Conservation (phyloP, 2,329 filamentous ascomycete genomes). For the Neofusicoccum umdonicola region DNA sequence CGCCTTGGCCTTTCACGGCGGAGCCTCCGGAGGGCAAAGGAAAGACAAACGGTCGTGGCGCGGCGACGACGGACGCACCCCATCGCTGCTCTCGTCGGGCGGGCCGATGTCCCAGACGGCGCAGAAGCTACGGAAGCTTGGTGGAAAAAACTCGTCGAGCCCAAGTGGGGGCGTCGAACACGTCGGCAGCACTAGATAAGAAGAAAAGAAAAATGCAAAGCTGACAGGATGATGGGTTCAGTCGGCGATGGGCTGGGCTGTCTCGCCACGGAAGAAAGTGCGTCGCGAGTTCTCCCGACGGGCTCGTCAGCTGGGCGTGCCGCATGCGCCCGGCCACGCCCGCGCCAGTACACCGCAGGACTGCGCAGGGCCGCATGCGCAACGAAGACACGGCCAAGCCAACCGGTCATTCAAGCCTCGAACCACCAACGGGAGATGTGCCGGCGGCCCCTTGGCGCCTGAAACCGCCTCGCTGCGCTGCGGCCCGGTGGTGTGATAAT, state of each 20-base stretch:
- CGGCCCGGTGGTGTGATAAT: slow-evolving; percentile 10
- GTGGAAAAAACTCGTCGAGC: not conserved
- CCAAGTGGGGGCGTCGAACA: slow-evolving; percentile 3
- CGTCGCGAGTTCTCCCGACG: slow-evolving; percentile 16
- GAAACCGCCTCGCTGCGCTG: not conserved
- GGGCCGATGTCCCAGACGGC: not conserved
- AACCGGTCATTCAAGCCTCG: slow-evolving; percentile 15
- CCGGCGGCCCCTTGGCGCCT: slow-evolving; percentile 2
- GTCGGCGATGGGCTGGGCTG: not conserved
- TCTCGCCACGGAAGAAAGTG: not conserved
- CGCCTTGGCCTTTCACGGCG: too few species aligned
- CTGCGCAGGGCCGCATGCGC: not conserved
- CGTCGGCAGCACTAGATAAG: slow-evolving; percentile 14
- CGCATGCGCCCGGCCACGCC: not conserved
- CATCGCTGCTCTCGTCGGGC: not conserved
- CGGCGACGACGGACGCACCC: not conserved
- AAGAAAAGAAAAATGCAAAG: not conserved
- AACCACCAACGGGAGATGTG: slow-evolving; percentile 18
- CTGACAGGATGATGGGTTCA: not conserved
- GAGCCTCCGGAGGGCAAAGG: too few species aligned
- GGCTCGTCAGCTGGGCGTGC: not conserved
- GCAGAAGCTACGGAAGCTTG: slow-evolving; percentile 5
- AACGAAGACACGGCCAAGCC: not conserved
- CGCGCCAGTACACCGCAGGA: not conserved
- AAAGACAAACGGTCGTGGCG: too few species aligned